Evolutionary conservation across 1,139 yeast species (phyloP).

Genomic region (Protomyces gravidus): DNA sequence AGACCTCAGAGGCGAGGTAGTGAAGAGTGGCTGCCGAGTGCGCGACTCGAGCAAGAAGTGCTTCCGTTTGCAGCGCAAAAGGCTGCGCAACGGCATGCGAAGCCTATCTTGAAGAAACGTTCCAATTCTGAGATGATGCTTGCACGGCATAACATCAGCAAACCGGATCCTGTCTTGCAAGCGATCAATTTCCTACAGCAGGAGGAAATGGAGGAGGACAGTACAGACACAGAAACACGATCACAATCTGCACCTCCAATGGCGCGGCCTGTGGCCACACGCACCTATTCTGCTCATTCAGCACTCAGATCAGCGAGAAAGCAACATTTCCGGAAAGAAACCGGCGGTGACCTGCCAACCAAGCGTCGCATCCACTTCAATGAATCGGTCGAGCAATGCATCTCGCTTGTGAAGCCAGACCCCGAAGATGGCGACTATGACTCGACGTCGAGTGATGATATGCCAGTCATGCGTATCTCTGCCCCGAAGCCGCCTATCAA

Average conservation of each 20-base stretch:
- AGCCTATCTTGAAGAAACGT: constrained; percentile 77
- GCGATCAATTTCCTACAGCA: background rate
- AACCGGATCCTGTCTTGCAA: background rate
- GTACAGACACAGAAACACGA: background rate
- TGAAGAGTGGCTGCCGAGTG: background rate
- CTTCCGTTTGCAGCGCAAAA: constrained; percentile 34
- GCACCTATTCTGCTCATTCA: constrained; percentile 3
- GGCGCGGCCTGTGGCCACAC: constrained; percentile 2
- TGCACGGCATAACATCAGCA: constrained; percentile 16
- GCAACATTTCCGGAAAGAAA: constrained; percentile 37
- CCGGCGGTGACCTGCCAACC: constrained; percentile 35
- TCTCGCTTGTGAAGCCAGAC: constrained; percentile 34
- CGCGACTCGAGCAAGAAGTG: background rate
- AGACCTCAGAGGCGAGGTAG: background rate
- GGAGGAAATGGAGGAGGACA: constrained; percentile 4
- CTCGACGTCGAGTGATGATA: constrained; percentile 21
- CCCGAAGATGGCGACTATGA: constrained; percentile 22
- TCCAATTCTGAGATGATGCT: constrained; percentile 72
- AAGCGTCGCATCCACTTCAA: constrained; percentile 78
- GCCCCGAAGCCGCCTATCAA: constrained; percentile 24
- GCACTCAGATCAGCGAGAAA: constrained; percentile 29
- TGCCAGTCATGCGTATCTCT: constrained; percentile 27
- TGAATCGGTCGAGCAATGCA: constrained; percentile 88
- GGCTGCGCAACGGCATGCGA: constrained; percentile 35
- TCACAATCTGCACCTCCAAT: background rate